These are phyloP conservation scores for Colletotrichum aenigma DNA, from an alignment of 2,329 filamentous ascomycete genomes.

Conservation along the genomic window DNA sequence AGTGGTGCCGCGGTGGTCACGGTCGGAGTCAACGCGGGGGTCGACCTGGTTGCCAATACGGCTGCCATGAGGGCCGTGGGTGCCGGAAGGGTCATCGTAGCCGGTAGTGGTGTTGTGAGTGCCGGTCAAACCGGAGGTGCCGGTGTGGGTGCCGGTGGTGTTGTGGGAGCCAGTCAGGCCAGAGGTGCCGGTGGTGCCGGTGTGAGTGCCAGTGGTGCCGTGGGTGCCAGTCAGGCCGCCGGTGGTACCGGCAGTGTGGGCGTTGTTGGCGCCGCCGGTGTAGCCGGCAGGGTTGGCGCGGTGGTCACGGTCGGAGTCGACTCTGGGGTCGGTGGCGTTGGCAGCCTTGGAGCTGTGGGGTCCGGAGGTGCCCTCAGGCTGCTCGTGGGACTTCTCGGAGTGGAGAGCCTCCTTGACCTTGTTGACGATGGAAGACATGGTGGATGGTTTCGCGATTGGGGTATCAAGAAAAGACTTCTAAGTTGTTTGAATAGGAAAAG, in stretches of 20 bases:
- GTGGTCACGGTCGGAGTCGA: constrained; percentile 54
- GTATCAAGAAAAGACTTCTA: constrained; percentile 11
- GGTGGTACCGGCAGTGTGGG: constrained; percentile 7
- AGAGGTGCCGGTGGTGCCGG: too few relatives aligned
- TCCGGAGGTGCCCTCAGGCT: constrained; percentile 22
- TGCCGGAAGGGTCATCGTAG: constrained; percentile 25
- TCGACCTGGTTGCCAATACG: constrained; percentile 50
- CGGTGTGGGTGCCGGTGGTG: constrained; percentile 42
- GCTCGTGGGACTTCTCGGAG: constrained; percentile 42
- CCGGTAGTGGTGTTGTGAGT: constrained; percentile 33
- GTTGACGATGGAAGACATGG: constrained; percentile 62
- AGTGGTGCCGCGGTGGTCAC: constrained; percentile 29
- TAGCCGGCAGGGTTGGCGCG: constrained; percentile 41
- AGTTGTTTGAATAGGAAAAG: not conserved
- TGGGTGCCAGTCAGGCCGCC: constrained; percentile 11
- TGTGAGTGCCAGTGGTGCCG: constrained; percentile 26
- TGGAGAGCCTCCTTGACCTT: constrained; percentile 63
- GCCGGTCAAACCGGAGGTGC: constrained; percentile 23
- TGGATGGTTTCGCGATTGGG: constrained; percentile 30
- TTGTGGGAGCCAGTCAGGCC: constrained; percentile 43
- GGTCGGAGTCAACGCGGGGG: constrained; percentile 52
- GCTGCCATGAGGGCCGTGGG: constrained; percentile 40
- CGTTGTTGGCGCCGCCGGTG: constrained; percentile 19
- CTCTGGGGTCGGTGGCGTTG: constrained; percentile 55
- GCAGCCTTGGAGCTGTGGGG: constrained; percentile 43